These are phyloP conservation scores for Pichia nakasei DNA, from an alignment of 805 yeast species.

Conservation along the genomic window DNA sequence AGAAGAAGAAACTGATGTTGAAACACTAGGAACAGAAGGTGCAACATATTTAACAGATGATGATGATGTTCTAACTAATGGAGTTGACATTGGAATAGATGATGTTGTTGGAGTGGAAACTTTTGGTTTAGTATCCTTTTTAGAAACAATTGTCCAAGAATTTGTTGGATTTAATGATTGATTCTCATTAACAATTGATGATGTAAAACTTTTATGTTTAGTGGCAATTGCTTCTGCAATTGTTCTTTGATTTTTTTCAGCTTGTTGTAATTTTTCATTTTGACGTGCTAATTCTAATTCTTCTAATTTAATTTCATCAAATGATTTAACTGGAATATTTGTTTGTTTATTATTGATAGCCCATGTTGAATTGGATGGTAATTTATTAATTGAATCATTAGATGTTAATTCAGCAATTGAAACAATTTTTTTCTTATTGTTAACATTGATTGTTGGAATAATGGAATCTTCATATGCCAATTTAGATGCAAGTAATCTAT, in stretches of 20 bases:
- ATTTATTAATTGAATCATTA: conserved; percentile 13
- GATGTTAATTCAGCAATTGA: neutral
- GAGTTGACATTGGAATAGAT: neutral
- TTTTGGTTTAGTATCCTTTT: conserved; percentile 28
- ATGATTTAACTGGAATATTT: conserved; percentile 31
- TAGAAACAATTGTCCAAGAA: conserved; percentile 32
- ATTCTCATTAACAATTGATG: neutral
- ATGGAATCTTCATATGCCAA: conserved; percentile 14
- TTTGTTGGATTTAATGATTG: conserved; percentile 1
- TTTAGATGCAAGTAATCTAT: conserved; percentile 16
- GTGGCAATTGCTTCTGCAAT: conserved; percentile 19
- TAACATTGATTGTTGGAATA: conserved; percentile 1
- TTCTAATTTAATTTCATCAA: conserved; percentile 56
- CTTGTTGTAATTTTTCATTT: conserved; percentile 17
- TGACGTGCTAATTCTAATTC: conserved; percentile 29
- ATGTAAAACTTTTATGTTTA: neutral
- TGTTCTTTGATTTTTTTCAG: conserved; percentile 13
- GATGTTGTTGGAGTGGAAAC: conserved; percentile 10
- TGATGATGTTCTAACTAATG: neutral
- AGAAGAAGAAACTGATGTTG: conserved; percentile 25
- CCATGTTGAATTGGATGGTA: conserved; percentile 41
- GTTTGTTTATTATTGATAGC: conserved; percentile 24
- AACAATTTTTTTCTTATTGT: conserved; percentile 5
- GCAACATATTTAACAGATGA: conserved; percentile 7
- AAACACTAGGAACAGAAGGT: conserved; percentile 20